Conservation (phyloP, 108 stramenopile species). For the Nitzschia sp. region DNA sequence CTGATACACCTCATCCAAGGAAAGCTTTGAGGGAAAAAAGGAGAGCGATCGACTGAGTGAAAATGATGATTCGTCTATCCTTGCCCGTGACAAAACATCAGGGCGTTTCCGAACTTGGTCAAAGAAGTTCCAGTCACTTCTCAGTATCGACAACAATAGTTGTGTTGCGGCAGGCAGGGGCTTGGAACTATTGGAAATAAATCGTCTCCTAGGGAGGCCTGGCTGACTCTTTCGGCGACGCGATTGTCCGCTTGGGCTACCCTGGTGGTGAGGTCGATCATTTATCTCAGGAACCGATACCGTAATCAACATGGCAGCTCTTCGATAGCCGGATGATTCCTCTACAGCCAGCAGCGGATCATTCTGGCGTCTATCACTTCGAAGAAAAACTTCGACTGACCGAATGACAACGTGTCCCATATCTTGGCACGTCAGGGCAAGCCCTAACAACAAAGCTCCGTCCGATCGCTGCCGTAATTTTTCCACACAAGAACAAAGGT, state of each 20-base stretch:
- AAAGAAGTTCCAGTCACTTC: conserved; percentile 65
- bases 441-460: conserved; percentile 34
- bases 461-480: conserved; percentile 30
- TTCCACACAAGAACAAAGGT: background rate
- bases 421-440: conserved; percentile 29
- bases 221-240: background rate
- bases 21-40: conserved; percentile 60
- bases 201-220: background rate
- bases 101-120: conserved; percentile 18
- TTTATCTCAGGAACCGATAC: conserved; percentile 42
- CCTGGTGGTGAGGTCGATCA: conserved; percentile 1
- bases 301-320: conserved; percentile 48
- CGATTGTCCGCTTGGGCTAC: background rate
- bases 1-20: conserved; percentile 59
- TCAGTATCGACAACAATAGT: conserved; percentile 56
- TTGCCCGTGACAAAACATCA: no score
- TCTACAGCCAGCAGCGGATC: no score
- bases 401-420: conserved; percentile 33
- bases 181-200: conserved; percentile 9
- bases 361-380: background rate
- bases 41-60: background rate
- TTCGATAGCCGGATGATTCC: background rate
- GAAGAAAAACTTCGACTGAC: conserved; percentile 6
- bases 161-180: conserved; percentile 44
- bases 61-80: background rate